These are phyloP conservation scores for Neoboletus magnificus DNA, from an alignment of 768 basidiomycete genomes.

Conservation along the genomic window DNA sequence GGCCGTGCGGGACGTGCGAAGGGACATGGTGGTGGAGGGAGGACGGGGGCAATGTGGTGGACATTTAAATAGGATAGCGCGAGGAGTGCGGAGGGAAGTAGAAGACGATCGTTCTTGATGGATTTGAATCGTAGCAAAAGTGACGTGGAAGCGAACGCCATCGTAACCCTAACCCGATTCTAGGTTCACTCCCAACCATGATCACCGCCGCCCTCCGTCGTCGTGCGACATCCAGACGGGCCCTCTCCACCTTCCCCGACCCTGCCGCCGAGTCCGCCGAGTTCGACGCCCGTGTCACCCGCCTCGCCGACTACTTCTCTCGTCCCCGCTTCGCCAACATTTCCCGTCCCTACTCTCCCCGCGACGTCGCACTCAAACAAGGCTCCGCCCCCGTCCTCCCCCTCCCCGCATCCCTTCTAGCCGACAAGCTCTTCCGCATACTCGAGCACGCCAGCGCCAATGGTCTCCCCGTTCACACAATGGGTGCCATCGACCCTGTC, in stretches of 20 bases:
- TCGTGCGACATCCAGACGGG: constrained; percentile 9
- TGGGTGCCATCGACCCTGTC: constrained; percentile 91
- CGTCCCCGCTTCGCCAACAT: constrained; percentile 70
- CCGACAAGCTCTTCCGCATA: constrained; percentile 78
- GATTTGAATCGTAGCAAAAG: background rate
- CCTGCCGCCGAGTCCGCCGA: constrained; percentile 52
- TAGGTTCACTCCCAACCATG: constrained; percentile 36
- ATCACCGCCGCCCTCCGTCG: constrained; percentile 9
- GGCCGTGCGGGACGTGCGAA: constrained; percentile 40
- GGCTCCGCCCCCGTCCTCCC: constrained; percentile 80
- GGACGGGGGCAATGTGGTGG: background rate
- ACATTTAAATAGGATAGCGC: constrained; percentile 18
- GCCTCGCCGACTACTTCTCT: constrained; percentile 70
- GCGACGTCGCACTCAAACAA: constrained; percentile 82
- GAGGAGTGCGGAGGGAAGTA: constrained; percentile 25
- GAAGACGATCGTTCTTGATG: constrained; percentile 11
- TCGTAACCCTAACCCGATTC: constrained; percentile 33
- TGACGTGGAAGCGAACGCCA: no score
- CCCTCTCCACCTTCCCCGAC: constrained; percentile 40
- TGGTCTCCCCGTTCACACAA: constrained; percentile 76
- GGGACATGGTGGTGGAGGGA: constrained; percentile 13
- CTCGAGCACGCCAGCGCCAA: constrained; percentile 61
- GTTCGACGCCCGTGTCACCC: constrained; percentile 59
- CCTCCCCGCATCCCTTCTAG: constrained; percentile 70
- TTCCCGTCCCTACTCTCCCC: constrained; percentile 77